Conservation (phyloP, 495 filamentous ascomycete genomes). For the Neurospora sp. region DNA sequence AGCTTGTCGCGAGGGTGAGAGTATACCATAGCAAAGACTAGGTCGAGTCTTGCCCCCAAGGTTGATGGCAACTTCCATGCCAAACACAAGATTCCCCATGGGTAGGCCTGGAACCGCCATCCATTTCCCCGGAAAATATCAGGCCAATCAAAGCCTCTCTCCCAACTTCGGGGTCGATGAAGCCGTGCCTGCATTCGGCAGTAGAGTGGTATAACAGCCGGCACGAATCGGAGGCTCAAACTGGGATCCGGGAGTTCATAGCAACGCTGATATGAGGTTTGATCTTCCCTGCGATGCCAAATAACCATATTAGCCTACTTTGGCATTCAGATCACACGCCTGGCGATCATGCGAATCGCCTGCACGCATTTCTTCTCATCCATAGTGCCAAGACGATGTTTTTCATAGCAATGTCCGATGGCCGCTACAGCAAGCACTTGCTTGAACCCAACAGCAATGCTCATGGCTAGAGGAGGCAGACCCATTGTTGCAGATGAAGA, state of each 20-base stretch:
- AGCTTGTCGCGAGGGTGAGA: too few relatives aligned
- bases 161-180: too few relatives aligned
- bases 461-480: neutral
- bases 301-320: constrained; percentile 26
- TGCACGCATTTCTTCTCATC: constrained; percentile 4
- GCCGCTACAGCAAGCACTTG: neutral
- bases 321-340: constrained; percentile 5
- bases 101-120: too few relatives aligned
- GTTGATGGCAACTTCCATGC: too few relatives aligned
- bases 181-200: constrained; percentile 20
- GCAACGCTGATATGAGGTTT: too few relatives aligned
- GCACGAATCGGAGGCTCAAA: constrained; percentile 13
- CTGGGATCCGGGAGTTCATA: constrained; percentile 7
- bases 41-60: too few relatives aligned
- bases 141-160: too few relatives aligned
- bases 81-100: too few relatives aligned
- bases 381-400: constrained; percentile 24
- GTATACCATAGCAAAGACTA: too few relatives aligned
- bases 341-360: neutral
- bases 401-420: constrained; percentile 5
- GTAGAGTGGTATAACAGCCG: constrained; percentile 3
- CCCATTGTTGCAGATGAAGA: neutral
- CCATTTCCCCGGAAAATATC: neutral
- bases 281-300: constrained; percentile 15
- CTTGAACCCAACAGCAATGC: neutral